These are phyloP conservation scores for Globisporangium middletonii DNA, from an alignment of 352 stramenopile species.

Conservation along the genomic window DNA sequence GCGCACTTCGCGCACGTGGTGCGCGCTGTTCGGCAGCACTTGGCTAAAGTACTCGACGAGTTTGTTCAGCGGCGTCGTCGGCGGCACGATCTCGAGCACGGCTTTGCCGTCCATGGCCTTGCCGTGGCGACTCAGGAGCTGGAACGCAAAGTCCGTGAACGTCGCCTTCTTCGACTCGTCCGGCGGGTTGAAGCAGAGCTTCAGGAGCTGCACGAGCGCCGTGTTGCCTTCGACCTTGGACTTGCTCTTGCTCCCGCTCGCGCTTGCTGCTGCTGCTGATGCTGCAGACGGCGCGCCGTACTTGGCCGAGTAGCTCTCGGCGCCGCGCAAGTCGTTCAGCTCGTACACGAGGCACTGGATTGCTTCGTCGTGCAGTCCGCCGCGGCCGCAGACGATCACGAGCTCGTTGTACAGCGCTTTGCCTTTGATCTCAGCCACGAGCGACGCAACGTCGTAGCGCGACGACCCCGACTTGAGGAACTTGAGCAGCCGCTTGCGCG, in stretches of 20 bases:
- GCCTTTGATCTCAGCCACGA: slow-evolving; percentile 74
- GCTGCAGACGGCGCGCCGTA: slow-evolving; percentile 33
- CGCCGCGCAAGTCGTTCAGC: slow-evolving; percentile 73
- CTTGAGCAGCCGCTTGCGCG: slow-evolving; percentile 71
- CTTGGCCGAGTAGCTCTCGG: slow-evolving; percentile 79
- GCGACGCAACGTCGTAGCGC: slow-evolving; percentile 63
- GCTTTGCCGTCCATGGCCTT: slow-evolving; percentile 70
- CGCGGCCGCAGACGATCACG: slow-evolving; percentile 78
- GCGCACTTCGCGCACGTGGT: slow-evolving; percentile 77
- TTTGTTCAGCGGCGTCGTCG: slow-evolving; percentile 69
- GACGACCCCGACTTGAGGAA: slow-evolving; percentile 77
- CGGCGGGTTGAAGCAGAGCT: slow-evolving; percentile 72
- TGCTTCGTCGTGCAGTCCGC: slow-evolving; percentile 72
- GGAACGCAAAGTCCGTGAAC: slow-evolving; percentile 76
- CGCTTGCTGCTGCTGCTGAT: slow-evolving; percentile 5
- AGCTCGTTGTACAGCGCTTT: slow-evolving; percentile 81
- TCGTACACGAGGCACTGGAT: slow-evolving; percentile 71
- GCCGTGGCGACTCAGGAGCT: slow-evolving; percentile 68
- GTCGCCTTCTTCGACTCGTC: slow-evolving; percentile 78
- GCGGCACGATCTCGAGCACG: slow-evolving; percentile 62
- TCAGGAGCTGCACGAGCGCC: slow-evolving; percentile 68
- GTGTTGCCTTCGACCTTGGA: slow-evolving; percentile 62
- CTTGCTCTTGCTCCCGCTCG: slow-evolving; percentile 15
- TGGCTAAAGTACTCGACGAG: slow-evolving; percentile 83
- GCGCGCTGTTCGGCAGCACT: slow-evolving; percentile 66